Evolutionary conservation across 73 alveolate species (phyloP).

Genomic region (Breviolum minutum): DNA sequence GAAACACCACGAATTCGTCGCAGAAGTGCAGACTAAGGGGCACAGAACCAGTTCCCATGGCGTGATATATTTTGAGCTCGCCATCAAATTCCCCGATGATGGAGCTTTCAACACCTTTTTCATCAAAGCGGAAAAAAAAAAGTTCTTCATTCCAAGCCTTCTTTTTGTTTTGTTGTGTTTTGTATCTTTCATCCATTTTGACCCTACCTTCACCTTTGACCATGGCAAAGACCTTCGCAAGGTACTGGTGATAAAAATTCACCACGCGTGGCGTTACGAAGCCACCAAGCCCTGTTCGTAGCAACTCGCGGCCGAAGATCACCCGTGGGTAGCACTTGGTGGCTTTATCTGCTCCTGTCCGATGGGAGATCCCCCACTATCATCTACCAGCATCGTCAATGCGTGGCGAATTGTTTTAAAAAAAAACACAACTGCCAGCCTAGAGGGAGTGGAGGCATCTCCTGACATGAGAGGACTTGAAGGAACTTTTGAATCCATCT

Average conservation of each 20-base stretch:
- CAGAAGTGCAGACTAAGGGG: background rate
- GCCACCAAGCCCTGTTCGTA: slow-evolving; percentile 82
- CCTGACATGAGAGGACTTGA: background rate
- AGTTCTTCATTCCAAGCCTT: background rate
- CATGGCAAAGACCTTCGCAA: slow-evolving; percentile 21
- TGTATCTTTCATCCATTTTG: background rate
- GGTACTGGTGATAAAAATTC: slow-evolving; percentile 54
- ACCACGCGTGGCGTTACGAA: slow-evolving; percentile 72
- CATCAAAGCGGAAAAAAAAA: background rate
- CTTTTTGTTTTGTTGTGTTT: background rate
- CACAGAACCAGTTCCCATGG: background rate
- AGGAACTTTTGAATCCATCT: background rate
- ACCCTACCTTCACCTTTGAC: too few species aligned
- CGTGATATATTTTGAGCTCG: slow-evolving; percentile 46
- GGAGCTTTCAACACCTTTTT: background rate
- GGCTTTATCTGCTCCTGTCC: slow-evolving; percentile 29
- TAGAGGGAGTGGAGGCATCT: slow-evolving; percentile 75
- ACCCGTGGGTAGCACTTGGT: slow-evolving; percentile 70
- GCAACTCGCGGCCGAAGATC: slow-evolving; percentile 70
- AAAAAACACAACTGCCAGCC: background rate
- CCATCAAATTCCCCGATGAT: background rate
- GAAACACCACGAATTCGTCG: background rate
- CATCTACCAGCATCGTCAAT: too few species aligned
- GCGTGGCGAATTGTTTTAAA: too few species aligned
- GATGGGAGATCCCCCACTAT: too few species aligned